Evolutionary conservation across 768 basidiomycete species (phyloP), one percentile per base, ranked within the genome.

Genomic region (Amanita subjunquillea): DNA sequence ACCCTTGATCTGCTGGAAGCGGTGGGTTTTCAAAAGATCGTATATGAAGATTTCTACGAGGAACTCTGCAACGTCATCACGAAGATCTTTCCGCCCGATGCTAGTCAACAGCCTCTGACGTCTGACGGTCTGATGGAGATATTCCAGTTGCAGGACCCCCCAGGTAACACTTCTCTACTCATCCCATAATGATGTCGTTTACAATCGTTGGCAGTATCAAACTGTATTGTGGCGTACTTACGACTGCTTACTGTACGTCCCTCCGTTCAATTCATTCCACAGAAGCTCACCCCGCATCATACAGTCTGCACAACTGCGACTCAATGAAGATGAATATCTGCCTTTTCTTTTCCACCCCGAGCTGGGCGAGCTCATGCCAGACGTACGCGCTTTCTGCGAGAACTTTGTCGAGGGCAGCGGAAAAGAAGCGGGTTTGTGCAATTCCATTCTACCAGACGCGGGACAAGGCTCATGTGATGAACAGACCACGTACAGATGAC

Each of bases 291-390:
- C 39, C 48, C 51, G 34, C 8, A 41, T 41, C 38, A 27, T 42
- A 20, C 34, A 75, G 58, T 87, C 90, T 0, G 84, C 91, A 2
- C 81, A 90, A 65, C 86, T 95, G 54, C 83, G 85, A 20, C 62
- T 74, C 4, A 73, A 87, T 57, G 69, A 77, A 6, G 74, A 79
- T 2, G 68, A 71, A 41, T 92, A 83, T 62, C 72, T 74, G 13
- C 78, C 76, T 17, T 94, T 93, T 71, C 73, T 95, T 6, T 77
- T 85, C 56, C 78, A 90, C 50, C 87, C 87, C 1, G 86, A 91
- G 27, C 78, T 79, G 0, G 79, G 75, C 25, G 75, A 77, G 23
- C 71, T 69, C 9, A 75, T 87, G 59, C 17, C 17, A 17, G 69
- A 72, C 3, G 68, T 82, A 2, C 71, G 74, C 3, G 75, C 77